phyloP scores from a whole-genome alignment of 257 asterid species.

The Schizonepeta tenuifolia region DNA sequence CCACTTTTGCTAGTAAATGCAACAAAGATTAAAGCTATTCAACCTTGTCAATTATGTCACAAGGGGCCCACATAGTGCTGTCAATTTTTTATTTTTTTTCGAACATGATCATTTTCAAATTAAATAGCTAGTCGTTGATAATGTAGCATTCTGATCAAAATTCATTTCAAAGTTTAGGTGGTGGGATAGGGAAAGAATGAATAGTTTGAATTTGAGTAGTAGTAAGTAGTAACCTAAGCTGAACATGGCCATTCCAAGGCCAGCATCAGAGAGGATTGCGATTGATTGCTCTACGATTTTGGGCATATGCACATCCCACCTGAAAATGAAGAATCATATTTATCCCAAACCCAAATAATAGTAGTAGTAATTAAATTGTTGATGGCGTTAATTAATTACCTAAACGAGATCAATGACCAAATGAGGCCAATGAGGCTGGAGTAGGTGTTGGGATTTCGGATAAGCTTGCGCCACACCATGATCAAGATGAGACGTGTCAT shows the following conservation, averaged over 20 bases:
- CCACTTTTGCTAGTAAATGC: background rate
- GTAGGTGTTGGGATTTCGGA: slow-evolving; percentile 92
- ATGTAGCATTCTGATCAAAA: background rate
- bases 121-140: too few relatives aligned
- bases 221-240: slow-evolving; percentile 77
- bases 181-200: too few relatives aligned
- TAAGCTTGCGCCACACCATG: slow-evolving; percentile 98
- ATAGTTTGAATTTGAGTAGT: slow-evolving; percentile 8
- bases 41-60: background rate
- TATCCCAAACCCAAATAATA: too few relatives aligned
- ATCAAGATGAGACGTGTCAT: slow-evolving; percentile 91
- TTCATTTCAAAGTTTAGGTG: too few relatives aligned
- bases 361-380: too few relatives aligned
- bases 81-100: background rate
- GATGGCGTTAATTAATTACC: slow-evolving; percentile 50
- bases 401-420: slow-evolving; percentile 79
- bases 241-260: slow-evolving; percentile 98
- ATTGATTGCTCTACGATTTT: slow-evolving; percentile 64
- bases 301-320: slow-evolving; percentile 95
- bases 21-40: background rate
- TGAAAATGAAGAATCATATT: slow-evolving; percentile 32
- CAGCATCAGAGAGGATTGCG: slow-evolving; percentile 89
- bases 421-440: slow-evolving; percentile 89
- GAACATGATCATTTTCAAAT: too few relatives aligned
- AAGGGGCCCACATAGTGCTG: background rate